Conservation (phyloP, 2,329 filamentous ascomycete genomes). For the Grosmannia clavigera region DNA sequence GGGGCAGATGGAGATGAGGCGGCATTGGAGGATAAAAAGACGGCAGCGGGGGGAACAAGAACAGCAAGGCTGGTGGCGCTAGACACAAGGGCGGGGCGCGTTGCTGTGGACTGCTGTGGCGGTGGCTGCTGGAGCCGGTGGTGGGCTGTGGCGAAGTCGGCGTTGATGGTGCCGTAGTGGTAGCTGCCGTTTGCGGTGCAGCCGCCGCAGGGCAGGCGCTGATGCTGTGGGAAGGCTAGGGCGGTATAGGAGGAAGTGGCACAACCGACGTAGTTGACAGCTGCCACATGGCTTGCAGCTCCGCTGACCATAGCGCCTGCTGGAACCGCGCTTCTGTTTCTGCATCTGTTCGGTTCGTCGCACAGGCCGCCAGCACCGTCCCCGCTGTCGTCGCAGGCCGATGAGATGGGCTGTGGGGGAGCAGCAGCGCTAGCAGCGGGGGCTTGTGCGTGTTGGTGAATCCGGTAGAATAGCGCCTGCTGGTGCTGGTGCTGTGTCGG, state of each 20-base stretch:
- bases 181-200: not conserved
- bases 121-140: not conserved
- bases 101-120: not conserved
- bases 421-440: not conserved
- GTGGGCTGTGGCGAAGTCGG: not conserved
- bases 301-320: not conserved
- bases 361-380: not conserved
- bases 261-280: too few species aligned
- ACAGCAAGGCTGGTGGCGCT: not conserved
- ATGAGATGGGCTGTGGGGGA: not conserved
- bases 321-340: not conserved
- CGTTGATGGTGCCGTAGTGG: not conserved
- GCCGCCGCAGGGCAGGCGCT: not conserved
- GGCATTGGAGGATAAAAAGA: not conserved
- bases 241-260: not conserved
- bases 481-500: slow-evolving; percentile 9
- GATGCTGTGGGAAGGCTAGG: not conserved
- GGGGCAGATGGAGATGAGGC: not conserved
- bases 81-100: not conserved
- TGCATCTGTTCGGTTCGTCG: not conserved
- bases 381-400: not conserved
- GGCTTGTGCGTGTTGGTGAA: not conserved
- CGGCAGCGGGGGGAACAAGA: not conserved
- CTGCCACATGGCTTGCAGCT: too few species aligned
- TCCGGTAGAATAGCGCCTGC: not conserved